Base-by-base conservation (phyloP, 345 rosid genomes). In the Erysimum cheiranthoides region DNA sequence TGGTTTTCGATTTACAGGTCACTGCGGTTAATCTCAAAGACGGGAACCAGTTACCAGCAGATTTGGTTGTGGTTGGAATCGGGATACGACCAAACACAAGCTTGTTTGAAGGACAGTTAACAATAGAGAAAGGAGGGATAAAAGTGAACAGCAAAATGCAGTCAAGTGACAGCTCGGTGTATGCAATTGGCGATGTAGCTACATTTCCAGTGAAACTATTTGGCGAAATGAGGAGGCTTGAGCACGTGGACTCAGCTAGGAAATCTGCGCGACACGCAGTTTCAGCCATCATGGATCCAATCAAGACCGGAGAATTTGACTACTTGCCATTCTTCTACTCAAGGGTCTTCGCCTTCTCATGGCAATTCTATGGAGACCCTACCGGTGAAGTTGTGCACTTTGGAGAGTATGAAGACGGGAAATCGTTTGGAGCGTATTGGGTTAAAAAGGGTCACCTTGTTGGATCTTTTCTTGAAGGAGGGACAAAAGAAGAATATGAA, bases 261-360 rank as follows among this genome's bases (percentile, higher is more conserved):
- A 90, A 88, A 84, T 84, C 98, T 3, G 97, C 98, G 36, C 85
- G 79, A 49, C 93, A 92, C 50, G 97, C 88, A 16, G 96, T 89
- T 65, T 74, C 92, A 49, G 84, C 86, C 3, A 90, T 92, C 80
- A 81, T 92, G 89, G 90, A 89, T 45, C 90, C 91, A n/a, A 83
- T 81, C 28, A 92, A 88, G 73, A 82, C 88, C 0, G 87, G 83
- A 4, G 94, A 92, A 8, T 95, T 89, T 10, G 89, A 88, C 75
- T 92, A 90, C 85, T 81, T 90, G 18, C 98, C 99, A 4, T 95
- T 90, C 85, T 92, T 92, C 88, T 92, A 95, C 85, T 95, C 98
- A 67, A 82, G 97, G 79, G 84, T 91, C 71, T 92, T 95, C 46
- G 70, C 94, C 43, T 77, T 92, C 63, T 95, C 96, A 2, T 95